Percentiles rank a stretch among this genome's conserved stretches.
Conservation (phyloP, 345 rosid species). For the Citropsis articulata region DNA sequence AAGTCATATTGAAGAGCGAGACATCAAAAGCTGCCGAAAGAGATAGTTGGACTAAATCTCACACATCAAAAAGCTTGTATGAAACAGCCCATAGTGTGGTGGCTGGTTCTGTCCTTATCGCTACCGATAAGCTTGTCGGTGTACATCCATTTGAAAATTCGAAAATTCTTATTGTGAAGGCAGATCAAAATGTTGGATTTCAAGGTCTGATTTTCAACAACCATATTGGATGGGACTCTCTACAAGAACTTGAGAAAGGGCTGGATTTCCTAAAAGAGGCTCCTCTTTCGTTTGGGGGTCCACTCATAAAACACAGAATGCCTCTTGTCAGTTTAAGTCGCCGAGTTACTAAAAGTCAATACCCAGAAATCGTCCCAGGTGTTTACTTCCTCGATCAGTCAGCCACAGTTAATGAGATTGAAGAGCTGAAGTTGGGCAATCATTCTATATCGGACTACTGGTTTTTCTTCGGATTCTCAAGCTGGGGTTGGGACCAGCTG, state of each 20-base stretch:
- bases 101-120: conserved; percentile 62
- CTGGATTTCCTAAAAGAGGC: conserved; percentile 62
- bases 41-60: conserved; percentile 24
- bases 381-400: conserved; percentile 66
- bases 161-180: conserved; percentile 61
- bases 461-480: conserved; percentile 85
- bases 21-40: conserved; percentile 25
- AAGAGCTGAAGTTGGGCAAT: conserved; percentile 47
- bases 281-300: conserved; percentile 72
- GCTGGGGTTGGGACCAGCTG: conserved; percentile 84
- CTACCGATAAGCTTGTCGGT: conserved; percentile 54
- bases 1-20: conserved; percentile 44
- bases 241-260: conserved; percentile 49
- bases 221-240: conserved; percentile 64
- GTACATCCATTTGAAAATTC: conserved; percentile 65
- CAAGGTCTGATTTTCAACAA: conserved; percentile 82
- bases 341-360: conserved; percentile 25
- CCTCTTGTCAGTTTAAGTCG: conserved; percentile 70
- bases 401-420: conserved; percentile 42
- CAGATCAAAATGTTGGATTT: conserved; percentile 47
- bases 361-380: conserved; percentile 59
- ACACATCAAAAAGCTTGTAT: conserved; percentile 16
- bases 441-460: conserved; percentile 53
- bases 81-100: conserved; percentile 35
- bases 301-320: conserved; percentile 48